phyloP scores from a whole-genome alignment of 495 filamentous ascomycete species.

The Friedmanniomyces endolithicus region DNA sequence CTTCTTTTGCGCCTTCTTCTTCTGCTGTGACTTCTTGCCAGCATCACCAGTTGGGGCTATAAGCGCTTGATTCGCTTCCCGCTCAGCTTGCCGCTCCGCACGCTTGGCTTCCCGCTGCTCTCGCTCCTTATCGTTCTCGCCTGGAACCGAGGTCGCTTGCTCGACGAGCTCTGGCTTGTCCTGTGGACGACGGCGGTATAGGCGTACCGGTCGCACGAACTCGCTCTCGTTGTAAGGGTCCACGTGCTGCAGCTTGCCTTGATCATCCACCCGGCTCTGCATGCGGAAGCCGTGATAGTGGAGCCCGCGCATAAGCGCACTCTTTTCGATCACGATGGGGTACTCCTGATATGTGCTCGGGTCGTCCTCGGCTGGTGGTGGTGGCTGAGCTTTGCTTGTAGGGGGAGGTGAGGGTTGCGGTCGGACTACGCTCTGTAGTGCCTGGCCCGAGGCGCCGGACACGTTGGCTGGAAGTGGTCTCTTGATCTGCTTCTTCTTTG shows the following conservation, averaged over 20 bases:
- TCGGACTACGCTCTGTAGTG: not conserved
- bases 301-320: conserved; percentile 61
- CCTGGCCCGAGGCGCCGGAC: conserved; percentile 5
- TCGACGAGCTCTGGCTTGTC: conserved; percentile 38
- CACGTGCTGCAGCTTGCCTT: not conserved
- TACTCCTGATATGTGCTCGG: conserved; percentile 47
- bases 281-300: conserved; percentile 80
- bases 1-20: conserved; percentile 62
- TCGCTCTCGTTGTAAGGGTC: conserved; percentile 65
- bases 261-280: conserved; percentile 18
- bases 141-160: conserved; percentile 29
- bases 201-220: conserved; percentile 73
- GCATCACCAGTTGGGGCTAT: conserved; percentile 59
- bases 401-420: not conserved
- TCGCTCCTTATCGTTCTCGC: conserved; percentile 50
- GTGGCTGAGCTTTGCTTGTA: not conserved
- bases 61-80: conserved; percentile 70
- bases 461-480: conserved; percentile 22
- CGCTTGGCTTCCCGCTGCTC: conserved; percentile 58
- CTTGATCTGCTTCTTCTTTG: conserved; percentile 51
- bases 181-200: conserved; percentile 83
- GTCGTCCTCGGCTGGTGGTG: not conserved
- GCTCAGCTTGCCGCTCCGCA: conserved; percentile 67
- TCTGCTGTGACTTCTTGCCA: conserved; percentile 44
- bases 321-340: conserved; percentile 69